phyloP scores from a whole-genome alignment of 1,284 basidiomycete genomes.

The Ustilago shanxiensis region DNA sequence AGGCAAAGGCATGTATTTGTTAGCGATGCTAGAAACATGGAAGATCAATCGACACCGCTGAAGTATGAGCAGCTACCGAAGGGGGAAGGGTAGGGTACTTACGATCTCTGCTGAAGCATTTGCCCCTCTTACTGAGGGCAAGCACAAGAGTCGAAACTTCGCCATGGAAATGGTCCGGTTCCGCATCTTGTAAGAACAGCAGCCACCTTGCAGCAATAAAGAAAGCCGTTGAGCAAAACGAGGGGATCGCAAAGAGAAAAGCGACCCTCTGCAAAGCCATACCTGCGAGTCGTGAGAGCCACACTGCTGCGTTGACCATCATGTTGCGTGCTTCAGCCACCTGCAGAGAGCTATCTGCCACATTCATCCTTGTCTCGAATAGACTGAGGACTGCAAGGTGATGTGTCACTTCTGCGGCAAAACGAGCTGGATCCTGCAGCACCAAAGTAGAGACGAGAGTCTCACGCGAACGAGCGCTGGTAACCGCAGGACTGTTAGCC shows the following conservation, averaged over 20 bases:
- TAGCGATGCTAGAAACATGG: too few species aligned
- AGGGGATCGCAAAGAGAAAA: constrained; percentile 19
- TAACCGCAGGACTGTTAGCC: not conserved
- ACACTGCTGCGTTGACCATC: constrained; percentile 31
- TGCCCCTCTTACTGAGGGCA: constrained; percentile 15
- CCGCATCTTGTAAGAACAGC: constrained; percentile 22
- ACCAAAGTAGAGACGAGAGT: constrained; percentile 6
- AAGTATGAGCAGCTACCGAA: not conserved
- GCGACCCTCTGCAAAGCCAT: constrained; percentile 16
- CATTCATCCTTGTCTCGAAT: constrained; percentile 28
- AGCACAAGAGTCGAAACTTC: constrained; percentile 25
- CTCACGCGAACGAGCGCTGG: constrained; percentile 12
- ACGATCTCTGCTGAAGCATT: constrained; percentile 21
- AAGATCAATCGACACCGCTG: not conserved
- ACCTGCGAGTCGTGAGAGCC: constrained; percentile 34
- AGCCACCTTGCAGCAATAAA: constrained; percentile 35
- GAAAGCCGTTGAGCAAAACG: constrained; percentile 25
- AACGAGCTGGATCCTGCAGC: constrained; percentile 25
- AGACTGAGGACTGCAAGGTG: constrained; percentile 31
- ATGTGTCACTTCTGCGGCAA: constrained; percentile 36
- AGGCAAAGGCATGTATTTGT: not conserved
- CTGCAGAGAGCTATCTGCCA: not conserved
- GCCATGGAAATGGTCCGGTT: constrained; percentile 13
- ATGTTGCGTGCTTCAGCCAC: constrained; percentile 16
- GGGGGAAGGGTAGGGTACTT: constrained; percentile 1